phyloP scores from a whole-genome alignment of 2,329 filamentous ascomycete species.

The Talaromyces sp. region DNA sequence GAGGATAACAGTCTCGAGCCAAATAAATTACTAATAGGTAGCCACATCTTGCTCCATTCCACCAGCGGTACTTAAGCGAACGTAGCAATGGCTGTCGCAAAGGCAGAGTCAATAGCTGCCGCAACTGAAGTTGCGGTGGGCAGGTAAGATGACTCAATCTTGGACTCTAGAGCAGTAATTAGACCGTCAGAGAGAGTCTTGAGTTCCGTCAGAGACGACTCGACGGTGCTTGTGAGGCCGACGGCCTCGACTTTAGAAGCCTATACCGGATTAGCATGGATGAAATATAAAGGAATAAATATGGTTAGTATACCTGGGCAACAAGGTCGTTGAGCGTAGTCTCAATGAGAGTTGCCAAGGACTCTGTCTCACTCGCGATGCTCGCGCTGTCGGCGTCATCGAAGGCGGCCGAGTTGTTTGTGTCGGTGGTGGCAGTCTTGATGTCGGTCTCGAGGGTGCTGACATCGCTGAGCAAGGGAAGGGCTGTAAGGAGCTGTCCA shows the following conservation, averaged over 20 bases:
- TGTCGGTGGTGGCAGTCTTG: slow-evolving; percentile 15
- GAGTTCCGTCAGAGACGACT: not conserved
- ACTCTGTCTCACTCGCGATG: not conserved
- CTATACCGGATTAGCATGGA: not conserved
- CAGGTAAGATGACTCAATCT: not conserved
- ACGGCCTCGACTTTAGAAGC: not conserved
- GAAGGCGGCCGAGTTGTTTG: slow-evolving; percentile 10
- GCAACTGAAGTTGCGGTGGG: slow-evolving; percentile 7
- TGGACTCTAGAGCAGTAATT: slow-evolving; percentile 8
- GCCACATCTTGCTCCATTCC: not conserved
- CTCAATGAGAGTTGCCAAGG: slow-evolving; percentile 3
- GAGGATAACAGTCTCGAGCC: not conserved
- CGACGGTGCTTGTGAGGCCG: not conserved
- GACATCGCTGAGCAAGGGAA: slow-evolving; percentile 13
- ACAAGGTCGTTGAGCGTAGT: slow-evolving; percentile 11
- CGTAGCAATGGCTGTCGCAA: slow-evolving; percentile 7
- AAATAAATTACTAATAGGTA: not conserved
- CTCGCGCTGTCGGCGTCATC: slow-evolving; percentile 10
- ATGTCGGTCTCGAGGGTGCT: slow-evolving; percentile 10
- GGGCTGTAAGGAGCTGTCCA: slow-evolving; percentile 2
- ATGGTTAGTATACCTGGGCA: slow-evolving; percentile 7
- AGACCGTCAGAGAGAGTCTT: not conserved
- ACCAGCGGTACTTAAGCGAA: not conserved
- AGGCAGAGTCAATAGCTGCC: not conserved
- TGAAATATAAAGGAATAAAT: not conserved